phyloP scores from a whole-genome alignment of 257 asterid genomes.

The Eustoma russellianum region DNA sequence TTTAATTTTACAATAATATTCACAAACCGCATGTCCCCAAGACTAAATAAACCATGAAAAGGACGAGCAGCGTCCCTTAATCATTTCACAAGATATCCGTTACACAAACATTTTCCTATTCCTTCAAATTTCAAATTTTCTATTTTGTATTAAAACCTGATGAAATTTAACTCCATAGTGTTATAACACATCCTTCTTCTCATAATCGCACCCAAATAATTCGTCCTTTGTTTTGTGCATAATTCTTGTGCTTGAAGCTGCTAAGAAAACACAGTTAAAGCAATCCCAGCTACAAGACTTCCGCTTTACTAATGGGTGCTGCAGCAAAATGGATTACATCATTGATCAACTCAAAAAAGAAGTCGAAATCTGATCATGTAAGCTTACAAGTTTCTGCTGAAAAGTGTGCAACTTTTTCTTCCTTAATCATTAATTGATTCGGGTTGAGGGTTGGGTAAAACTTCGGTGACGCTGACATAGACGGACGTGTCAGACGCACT shows the following conservation, averaged over 20 bases:
- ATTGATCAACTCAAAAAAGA: slow-evolving; percentile 44
- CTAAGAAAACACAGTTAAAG: neutral
- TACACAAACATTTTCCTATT: slow-evolving; percentile 17
- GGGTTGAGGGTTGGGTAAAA: neutral
- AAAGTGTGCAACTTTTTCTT: neutral
- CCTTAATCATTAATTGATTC: neutral
- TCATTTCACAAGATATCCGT: slow-evolving; percentile 44
- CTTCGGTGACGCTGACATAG: too few relatives aligned
- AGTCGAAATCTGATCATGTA: slow-evolving; percentile 37
- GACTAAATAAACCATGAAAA: too few relatives aligned
- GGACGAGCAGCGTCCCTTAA: too few relatives aligned
- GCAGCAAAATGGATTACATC: slow-evolving; percentile 87
- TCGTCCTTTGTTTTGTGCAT: neutral
- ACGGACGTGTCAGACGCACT: too few relatives aligned
- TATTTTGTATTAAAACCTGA: slow-evolving; percentile 8
- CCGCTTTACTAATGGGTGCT: slow-evolving; percentile 56
- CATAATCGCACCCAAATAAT: neutral
- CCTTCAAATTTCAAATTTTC: slow-evolving; percentile 39
- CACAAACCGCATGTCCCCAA: too few relatives aligned
- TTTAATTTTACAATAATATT: too few relatives aligned
- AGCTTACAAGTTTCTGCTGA: neutral
- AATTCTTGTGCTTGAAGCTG: neutral
- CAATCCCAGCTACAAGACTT: neutral
- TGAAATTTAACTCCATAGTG: slow-evolving; percentile 1
- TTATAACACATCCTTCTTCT: too few relatives aligned